Evolutionary conservation across 2,329 filamentous ascomycete genomes (phyloP), one percentile per base, ranked within the genome.

Genomic region (Corynespora cassiicola): DNA sequence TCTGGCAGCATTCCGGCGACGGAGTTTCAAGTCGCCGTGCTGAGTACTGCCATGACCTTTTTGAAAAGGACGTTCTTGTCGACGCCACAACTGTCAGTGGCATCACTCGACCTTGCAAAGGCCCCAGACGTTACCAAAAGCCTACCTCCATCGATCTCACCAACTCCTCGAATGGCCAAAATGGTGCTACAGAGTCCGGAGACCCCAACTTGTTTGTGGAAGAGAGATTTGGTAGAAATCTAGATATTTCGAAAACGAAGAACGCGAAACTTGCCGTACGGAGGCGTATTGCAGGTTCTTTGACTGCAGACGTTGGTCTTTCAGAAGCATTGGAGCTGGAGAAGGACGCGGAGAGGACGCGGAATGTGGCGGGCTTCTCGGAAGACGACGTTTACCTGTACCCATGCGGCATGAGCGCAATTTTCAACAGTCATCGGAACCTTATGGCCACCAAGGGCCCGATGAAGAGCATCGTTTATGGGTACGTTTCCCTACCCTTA

Each of bases 1-100:
- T 95, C 60, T 99, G 94, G 94, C 94, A 97, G 66, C 94, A 99
- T 67, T 87, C 88, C 1, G 94, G 94, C 14, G 91, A 96, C 46
- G 94, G 94, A 11, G 78, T 96, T 10, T 96, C 91, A 1, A 96
- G 91, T 65, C 85, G 94, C 32, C 82, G 90, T 25, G 91, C 90
- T 21, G 92, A 96, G 63, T 96, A 95, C 67, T 96, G 88, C 62
- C 83, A 90, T 44, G 76, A 79, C 26, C 78, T 92, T 2, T 81
- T 95, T 48, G 79, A 79, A 23, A 85, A 92, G 46, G 84, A 84
- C 0, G 74, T 87, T 26, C 73, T 88, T 32, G 74, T 81, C 3
- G 76, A 83, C 35, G 64, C 69, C 10, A 70, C 64, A 34, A 67
- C 62, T 31, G 46, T 68, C 15, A 52, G 61, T 3, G 62, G 63